Conservation (phyloP, 2,329 filamentous ascomycete species). For the Tothia fuscella region DNA sequence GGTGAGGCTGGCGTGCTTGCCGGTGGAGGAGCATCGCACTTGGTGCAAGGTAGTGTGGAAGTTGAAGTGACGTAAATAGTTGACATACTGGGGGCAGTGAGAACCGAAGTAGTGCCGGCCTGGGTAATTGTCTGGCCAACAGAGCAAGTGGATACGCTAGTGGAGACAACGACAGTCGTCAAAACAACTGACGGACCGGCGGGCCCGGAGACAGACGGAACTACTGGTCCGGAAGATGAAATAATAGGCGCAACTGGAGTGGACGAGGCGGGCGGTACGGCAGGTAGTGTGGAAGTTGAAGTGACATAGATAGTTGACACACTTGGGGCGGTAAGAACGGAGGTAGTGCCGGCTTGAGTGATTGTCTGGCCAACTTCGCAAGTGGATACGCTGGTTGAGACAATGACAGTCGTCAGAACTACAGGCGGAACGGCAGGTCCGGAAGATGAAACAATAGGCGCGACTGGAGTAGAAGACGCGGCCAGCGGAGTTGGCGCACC, state of each 20-base stretch:
- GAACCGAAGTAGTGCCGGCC: constrained; percentile 5
- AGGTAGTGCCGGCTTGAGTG: constrained; percentile 5
- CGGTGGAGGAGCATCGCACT: constrained; percentile 1
- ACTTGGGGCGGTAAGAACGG: background rate
- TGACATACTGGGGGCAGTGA: constrained; percentile 2
- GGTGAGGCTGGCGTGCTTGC: background rate
- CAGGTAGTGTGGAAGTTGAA: constrained; percentile 4
- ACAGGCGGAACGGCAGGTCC: background rate
- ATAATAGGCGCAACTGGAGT: background rate
- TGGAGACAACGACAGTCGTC: constrained; percentile 7
- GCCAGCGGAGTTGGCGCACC: constrained; percentile 1
- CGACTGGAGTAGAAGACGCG: background rate
- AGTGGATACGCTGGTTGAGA: constrained; percentile 6
- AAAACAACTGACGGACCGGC: too few species aligned
- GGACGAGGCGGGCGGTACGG: too few species aligned
- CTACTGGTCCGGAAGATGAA: background rate
- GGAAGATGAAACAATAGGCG: background rate
- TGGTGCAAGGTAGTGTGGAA: constrained; percentile 7
- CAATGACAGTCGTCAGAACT: constrained; percentile 9
- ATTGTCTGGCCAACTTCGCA: constrained; percentile 11
- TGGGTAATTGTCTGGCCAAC: constrained; percentile 10
- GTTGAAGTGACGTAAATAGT: constrained; percentile 11
- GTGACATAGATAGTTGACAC: constrained; percentile 10
- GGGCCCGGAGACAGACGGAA: background rate
- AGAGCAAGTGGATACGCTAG: constrained; percentile 9